Evolutionary conservation across 2,329 filamentous ascomycete genomes (phyloP).

Genomic region (Cercospora berteroae): DNA sequence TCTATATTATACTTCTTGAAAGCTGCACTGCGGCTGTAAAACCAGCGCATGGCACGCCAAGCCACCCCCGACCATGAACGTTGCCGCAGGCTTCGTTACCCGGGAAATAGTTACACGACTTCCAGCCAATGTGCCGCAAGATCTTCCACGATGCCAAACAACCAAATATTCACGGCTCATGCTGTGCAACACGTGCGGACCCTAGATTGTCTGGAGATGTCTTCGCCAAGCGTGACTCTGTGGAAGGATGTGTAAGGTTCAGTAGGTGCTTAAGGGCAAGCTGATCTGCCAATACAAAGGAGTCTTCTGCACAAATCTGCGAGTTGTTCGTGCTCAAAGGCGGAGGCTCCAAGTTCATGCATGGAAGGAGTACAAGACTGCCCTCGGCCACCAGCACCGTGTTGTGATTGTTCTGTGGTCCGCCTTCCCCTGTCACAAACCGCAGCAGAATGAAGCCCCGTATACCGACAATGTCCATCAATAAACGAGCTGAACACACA

Average conservation of each 20-base stretch:
- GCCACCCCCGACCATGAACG: neutral
- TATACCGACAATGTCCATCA: neutral
- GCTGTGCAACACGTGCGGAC: neutral
- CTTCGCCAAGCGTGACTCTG: neutral
- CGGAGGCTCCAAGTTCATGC: neutral
- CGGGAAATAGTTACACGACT: neutral
- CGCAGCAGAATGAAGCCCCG: neutral
- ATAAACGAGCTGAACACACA: neutral
- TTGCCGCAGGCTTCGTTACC: neutral
- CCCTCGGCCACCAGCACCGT: neutral
- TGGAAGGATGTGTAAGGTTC: neutral
- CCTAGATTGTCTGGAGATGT: neutral
- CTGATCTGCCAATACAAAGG: neutral
- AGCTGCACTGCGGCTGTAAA: neutral
- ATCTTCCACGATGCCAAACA: neutral
- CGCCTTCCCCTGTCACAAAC: neutral
- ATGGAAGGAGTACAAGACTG: neutral
- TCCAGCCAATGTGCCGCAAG: neutral
- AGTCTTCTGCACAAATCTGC: neutral
- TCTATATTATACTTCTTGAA: neutral
- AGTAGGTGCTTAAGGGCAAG: neutral
- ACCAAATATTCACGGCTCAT: neutral
- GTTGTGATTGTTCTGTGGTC: neutral
- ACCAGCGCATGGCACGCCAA: neutral
- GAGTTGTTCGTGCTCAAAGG: neutral